Conservation (phyloP, 495 filamentous ascomycete species). For the Margaritispora aquatica region DNA sequence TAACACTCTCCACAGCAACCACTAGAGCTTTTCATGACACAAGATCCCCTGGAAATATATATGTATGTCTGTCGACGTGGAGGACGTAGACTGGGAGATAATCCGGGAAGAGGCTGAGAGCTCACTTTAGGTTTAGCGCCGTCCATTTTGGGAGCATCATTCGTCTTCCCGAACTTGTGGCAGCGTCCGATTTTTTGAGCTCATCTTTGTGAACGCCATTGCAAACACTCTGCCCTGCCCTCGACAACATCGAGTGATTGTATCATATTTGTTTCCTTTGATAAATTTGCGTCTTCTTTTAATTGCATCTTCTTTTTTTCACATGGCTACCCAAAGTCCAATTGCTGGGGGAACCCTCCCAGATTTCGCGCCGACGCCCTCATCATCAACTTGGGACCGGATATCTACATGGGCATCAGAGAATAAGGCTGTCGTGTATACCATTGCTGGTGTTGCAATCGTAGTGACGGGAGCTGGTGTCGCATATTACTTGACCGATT, state of each 20-base stretch:
- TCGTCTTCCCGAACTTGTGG: background rate
- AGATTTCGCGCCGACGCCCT: constrained; percentile 32
- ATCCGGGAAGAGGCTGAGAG: background rate
- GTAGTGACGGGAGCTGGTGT: constrained; percentile 85
- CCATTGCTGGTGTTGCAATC: constrained; percentile 87
- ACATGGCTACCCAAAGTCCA: constrained; percentile 14
- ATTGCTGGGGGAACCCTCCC: constrained; percentile 15
- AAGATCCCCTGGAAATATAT: background rate
- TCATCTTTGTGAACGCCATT: background rate
- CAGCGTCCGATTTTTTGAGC: background rate
- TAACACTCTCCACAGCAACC: no score
- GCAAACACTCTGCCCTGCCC: background rate
- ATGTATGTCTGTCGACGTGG: background rate
- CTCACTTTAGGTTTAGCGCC: background rate
- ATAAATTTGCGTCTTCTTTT: constrained; percentile 13
- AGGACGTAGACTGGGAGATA: background rate
- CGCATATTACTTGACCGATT: constrained; percentile 73
- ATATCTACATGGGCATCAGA: constrained; percentile 90
- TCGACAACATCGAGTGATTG: background rate
- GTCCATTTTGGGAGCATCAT: background rate
- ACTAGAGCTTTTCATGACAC: background rate
- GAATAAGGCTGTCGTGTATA: constrained; percentile 91
- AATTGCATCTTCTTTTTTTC: constrained; percentile 13
- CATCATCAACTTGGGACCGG: constrained; percentile 78
- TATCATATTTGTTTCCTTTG: constrained; percentile 8